These are phyloP conservation scores for Dactylellina leptospora DNA, from an alignment of 2,329 filamentous ascomycete genomes.

Conservation along the genomic window DNA sequence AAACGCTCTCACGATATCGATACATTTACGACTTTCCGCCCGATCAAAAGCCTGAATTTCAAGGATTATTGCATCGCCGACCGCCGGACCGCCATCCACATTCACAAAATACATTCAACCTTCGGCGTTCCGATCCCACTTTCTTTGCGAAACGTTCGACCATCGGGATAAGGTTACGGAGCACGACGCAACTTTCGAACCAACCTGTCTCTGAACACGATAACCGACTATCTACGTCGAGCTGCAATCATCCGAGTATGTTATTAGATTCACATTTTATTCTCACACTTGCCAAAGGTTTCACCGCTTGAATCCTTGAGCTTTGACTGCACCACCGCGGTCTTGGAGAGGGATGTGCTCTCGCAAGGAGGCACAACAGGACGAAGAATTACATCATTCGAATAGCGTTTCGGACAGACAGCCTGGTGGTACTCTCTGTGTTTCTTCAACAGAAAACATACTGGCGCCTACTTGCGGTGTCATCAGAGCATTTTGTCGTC, in stretches of 20 bases:
- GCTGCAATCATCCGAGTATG: constrained; percentile 54
- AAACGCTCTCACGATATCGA: neutral
- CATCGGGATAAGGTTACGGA: constrained; percentile 41
- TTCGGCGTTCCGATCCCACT: constrained; percentile 8
- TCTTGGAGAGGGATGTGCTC: constrained; percentile 35
- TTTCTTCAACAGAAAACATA: constrained; percentile 38
- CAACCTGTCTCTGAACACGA: constrained; percentile 27
- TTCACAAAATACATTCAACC: constrained; percentile 11
- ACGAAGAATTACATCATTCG: constrained; percentile 37
- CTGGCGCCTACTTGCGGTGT: constrained; percentile 28
- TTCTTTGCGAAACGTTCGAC: constrained; percentile 50
- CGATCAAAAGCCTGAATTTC: constrained; percentile 18
- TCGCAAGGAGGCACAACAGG: constrained; percentile 44
- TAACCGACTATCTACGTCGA: constrained; percentile 36
- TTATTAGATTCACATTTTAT: constrained; percentile 41
- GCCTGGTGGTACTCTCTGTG: constrained; percentile 39
- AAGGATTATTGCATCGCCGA: constrained; percentile 45
- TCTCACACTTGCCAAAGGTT: constrained; percentile 27
- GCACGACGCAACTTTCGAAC: constrained; percentile 22
- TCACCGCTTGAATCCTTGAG: constrained; percentile 27
- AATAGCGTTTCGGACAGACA: constrained; percentile 32
- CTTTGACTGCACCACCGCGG: constrained; percentile 41
- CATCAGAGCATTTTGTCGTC: constrained; percentile 37
- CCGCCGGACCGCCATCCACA: constrained; percentile 22
- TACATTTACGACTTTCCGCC: constrained; percentile 3